Conservation (phyloP, 2,329 filamentous ascomycete genomes). For the Calycina herbarum region DNA sequence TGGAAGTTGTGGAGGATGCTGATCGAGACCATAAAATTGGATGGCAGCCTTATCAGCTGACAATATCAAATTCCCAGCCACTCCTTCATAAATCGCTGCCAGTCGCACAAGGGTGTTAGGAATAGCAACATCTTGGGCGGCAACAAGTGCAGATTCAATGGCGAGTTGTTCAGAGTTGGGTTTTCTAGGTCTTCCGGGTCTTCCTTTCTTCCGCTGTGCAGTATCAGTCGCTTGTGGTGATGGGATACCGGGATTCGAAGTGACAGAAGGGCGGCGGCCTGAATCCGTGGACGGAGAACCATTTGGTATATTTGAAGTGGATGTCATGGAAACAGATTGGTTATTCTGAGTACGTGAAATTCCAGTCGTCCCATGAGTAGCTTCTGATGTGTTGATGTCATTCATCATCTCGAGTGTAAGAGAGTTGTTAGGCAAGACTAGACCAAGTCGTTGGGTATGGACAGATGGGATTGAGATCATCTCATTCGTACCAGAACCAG, state of each 20-base stretch:
- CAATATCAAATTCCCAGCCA: constrained; percentile 33
- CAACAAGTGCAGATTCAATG: constrained; percentile 12
- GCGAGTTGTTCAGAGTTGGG: constrained; percentile 3
- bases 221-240: background rate
- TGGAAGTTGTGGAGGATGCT: constrained; percentile 20
- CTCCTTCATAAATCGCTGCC: constrained; percentile 25
- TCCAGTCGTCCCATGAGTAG: background rate
- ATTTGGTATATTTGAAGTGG: background rate
- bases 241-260: background rate
- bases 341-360: background rate
- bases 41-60: constrained; percentile 28
- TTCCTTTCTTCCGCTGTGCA: background rate
- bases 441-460: too few species aligned
- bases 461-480: background rate
- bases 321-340: background rate
- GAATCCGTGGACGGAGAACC: background rate
- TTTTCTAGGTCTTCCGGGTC: background rate
- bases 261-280: background rate
- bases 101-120: constrained; percentile 24
- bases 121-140: constrained; percentile 22
- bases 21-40: constrained; percentile 25
- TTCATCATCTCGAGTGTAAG: too few species aligned
- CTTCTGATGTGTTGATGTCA: background rate
- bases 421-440: too few species aligned
- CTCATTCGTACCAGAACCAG: background rate